Percentiles rank a stretch among this genome's conserved stretches.
phyloP scores from a whole-genome alignment of 75 land plant genomes.

The Selaginella moellendorffii region DNA sequence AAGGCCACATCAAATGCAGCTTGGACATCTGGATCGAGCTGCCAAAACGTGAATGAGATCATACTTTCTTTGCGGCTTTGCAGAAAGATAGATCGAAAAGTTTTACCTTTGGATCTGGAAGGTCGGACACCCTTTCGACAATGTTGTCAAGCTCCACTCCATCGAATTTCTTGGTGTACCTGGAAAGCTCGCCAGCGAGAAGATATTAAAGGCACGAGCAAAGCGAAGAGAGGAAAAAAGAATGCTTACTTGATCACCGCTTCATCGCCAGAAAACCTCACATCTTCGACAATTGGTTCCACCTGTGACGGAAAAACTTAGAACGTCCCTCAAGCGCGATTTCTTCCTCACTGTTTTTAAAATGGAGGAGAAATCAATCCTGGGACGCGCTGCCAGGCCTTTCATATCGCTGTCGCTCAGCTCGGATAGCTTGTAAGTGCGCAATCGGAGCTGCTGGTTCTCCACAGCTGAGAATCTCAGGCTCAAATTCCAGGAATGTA shows the following conservation, averaged over 20 bases:
- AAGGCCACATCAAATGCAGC: conserved; percentile 96
- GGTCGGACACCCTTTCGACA: conserved; percentile 56
- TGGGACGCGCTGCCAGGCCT: conserved; percentile 73
- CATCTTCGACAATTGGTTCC: conserved; percentile 83
- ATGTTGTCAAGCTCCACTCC: conserved; percentile 48
- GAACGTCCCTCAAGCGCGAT: neutral
- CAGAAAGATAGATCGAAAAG: too few relatives aligned
- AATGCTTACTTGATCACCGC: conserved; percentile 72
- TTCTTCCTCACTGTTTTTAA: conserved; percentile 35
- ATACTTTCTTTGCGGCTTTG: too few relatives aligned
- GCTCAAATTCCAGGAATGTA: too few relatives aligned
- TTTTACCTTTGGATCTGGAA: conserved; percentile 94
- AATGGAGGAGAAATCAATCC: conserved; percentile 89
- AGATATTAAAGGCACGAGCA: neutral
- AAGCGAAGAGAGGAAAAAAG: neutral
- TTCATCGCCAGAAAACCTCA: conserved; percentile 65
- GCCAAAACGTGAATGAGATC: conserved; percentile 10
- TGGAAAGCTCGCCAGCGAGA: too few relatives aligned
- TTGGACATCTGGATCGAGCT: conserved; percentile 73
- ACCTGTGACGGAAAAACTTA: conserved; percentile 41
- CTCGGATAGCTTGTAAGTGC: conserved; percentile 34
- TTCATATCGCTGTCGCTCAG: conserved; percentile 38
- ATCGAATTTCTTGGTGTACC: conserved; percentile 77
- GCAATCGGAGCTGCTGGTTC: neutral
- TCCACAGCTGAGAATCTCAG: too few relatives aligned